Percentiles rank a stretch among this genome's conserved stretches.
These are phyloP conservation scores for Trichosporon faecale DNA, from an alignment of 1,284 basidiomycete species.

Conservation along the genomic window DNA sequence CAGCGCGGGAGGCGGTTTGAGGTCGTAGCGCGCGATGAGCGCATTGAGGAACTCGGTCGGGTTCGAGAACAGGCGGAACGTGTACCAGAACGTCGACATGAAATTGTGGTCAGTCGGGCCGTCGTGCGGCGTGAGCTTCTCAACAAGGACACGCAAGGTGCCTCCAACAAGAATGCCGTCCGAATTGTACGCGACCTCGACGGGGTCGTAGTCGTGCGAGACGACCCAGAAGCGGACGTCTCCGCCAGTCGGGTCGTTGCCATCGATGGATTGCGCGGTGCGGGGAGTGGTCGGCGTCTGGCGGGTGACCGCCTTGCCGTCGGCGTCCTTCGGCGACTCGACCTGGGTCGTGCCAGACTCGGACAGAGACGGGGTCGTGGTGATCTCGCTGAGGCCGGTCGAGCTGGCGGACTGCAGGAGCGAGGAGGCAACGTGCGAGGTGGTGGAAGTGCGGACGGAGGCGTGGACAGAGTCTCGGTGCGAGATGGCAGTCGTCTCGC, in stretches of 20 bases:
- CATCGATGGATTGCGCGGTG: constrained; percentile 12
- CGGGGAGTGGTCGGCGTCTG: constrained; percentile 6
- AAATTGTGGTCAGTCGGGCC: constrained; percentile 76
- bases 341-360: background rate
- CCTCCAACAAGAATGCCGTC: constrained; percentile 90
- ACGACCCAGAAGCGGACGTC: constrained; percentile 48
- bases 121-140: constrained; percentile 95
- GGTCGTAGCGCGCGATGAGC: constrained; percentile 76
- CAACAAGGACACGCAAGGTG: constrained; percentile 79
- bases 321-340: constrained; percentile 12
- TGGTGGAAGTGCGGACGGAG: background rate
- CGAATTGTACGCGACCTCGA: constrained; percentile 83
- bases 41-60: constrained; percentile 71
- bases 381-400: background rate
- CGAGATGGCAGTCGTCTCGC: constrained; percentile 20
- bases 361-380: background rate
- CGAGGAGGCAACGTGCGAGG: background rate
- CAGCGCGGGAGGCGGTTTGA: constrained; percentile 53
- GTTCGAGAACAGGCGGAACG: constrained; percentile 88
- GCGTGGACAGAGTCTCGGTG: constrained; percentile 4
- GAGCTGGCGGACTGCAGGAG: constrained; percentile 11
- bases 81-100: constrained; percentile 85
- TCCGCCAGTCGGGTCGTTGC: constrained; percentile 15
- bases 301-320: constrained; percentile 12
- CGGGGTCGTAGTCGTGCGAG: constrained; percentile 56